Evolutionary conservation across 2,329 filamentous ascomycete species (phyloP), one percentile per base, ranked within the genome.

Genomic region (Aspergillus pseudoviridinutans): DNA sequence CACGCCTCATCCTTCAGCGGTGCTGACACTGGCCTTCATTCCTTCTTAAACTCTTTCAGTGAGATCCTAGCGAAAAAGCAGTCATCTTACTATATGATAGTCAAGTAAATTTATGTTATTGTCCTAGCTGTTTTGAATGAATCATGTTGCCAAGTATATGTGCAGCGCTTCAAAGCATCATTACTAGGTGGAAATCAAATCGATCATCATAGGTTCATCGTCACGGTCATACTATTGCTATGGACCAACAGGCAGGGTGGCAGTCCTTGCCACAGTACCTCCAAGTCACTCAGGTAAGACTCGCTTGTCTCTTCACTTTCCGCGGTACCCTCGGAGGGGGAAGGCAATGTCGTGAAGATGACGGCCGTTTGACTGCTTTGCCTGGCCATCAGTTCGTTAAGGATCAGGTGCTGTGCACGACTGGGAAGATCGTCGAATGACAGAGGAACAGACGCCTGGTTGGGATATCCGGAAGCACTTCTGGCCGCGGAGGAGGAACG

Each of bases 211-310:
- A 77, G 60, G 57, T 77, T 77, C 70, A 77, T 76, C 54, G 75
- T 95, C 50, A 95, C 91, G 17, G 90, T 95, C 88, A 95, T 92
- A 67, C 87, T 91, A 74, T 95, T 95, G 73, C 89, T 92, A 74
- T 95, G 83, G 42, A 96, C 89, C 71, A 96, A 77, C 66, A 95
- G 72, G 49, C 86, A 85, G 1, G 91, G 91, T 28, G 91, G 90
- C 60, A 93, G 76, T 10, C 84, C 88, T 66, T 88, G 84, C 71
- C 89, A 93, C 57, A 96, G 75, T 2, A 94, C 84, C 72, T 94
- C 89, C 58, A 93, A 79, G 72, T 92, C 88, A 51, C 84, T 87
- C 50, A 96, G 78, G 72, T 94, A 96, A 60, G 83, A 83, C 57
- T 90, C 77, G 65, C 89, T 90, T 20, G 88, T 85, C 44, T 79